phyloP scores from a whole-genome alignment of 2,329 filamentous ascomycete genomes.

The Phyllosticta capitalensis region DNA sequence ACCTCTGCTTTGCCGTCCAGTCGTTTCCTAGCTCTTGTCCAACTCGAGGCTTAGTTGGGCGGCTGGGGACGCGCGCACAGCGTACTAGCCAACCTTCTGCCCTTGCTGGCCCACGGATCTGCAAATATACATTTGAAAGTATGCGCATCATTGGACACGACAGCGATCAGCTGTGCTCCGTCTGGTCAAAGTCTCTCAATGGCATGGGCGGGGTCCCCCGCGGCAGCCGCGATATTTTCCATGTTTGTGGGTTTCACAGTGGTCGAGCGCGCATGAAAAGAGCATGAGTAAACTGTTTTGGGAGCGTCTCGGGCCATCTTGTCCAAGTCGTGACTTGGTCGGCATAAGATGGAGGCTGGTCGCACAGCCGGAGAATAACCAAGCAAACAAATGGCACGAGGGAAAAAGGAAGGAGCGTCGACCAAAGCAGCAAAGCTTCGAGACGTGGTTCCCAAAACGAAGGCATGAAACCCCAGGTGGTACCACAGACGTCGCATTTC shows the following conservation, averaged over 20 bases:
- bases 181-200: background rate
- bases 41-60: background rate
- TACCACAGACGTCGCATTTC: background rate
- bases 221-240: background rate
- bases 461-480: background rate
- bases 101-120: background rate
- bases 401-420: background rate
- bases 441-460: background rate
- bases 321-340: no score
- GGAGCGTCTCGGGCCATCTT: background rate
- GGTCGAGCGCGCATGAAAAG: background rate
- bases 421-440: background rate
- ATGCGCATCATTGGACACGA: background rate
- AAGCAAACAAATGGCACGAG: background rate
- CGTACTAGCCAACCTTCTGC: background rate
- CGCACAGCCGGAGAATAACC: background rate
- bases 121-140: background rate
- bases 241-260: background rate
- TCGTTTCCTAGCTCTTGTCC: background rate
- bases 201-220: no score
- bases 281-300: background rate
- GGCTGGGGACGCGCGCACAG: background rate
- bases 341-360: background rate
- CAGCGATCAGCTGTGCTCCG: background rate
- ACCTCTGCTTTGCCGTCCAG: background rate